These are phyloP conservation scores for Sonneratia alba DNA, from an alignment of 345 rosid species.

Conservation along the genomic window DNA sequence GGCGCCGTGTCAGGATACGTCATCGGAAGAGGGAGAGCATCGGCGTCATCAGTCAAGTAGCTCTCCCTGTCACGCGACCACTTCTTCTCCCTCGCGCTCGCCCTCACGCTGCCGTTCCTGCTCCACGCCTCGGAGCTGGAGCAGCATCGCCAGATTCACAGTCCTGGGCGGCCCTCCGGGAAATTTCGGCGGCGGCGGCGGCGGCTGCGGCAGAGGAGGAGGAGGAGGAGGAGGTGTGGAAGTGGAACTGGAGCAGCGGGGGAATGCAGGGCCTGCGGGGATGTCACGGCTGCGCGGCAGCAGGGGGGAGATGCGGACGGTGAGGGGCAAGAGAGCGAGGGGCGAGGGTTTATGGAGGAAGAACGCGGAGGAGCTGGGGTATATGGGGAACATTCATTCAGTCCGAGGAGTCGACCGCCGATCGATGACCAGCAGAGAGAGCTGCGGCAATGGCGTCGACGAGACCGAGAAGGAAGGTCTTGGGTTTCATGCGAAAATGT, in stretches of 20 bases:
- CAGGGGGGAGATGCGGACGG: conserved; percentile 26
- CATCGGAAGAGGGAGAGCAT: conserved; percentile 94
- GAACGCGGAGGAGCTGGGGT: conserved; percentile 30
- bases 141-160: conserved; percentile 23
- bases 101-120: conserved; percentile 24
- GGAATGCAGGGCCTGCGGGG: conserved; percentile 34
- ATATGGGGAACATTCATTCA: conserved; percentile 46
- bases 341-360: conserved; percentile 30
- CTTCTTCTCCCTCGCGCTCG: conserved; percentile 51
- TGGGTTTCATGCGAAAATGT: neutral
- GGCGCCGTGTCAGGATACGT: conserved; percentile 76
- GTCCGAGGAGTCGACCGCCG: neutral
- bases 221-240: conserved; percentile 4
- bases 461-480: neutral
- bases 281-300: conserved; percentile 62
- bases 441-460: neutral
- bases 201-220: no score
- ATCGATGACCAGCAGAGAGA: neutral
- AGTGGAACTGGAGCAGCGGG: conserved; percentile 33
- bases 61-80: conserved; percentile 80
- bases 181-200: conserved; percentile 33
- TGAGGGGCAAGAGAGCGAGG: neutral
- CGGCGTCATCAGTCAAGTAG: conserved; percentile 58
- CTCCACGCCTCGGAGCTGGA: conserved; percentile 15
- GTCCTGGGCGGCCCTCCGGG: conserved; percentile 39